Evolutionary conservation across 192 early-diverging fungal species (phyloP), one percentile per base, ranked within the genome.

Genomic region (Coemansia sp.): DNA sequence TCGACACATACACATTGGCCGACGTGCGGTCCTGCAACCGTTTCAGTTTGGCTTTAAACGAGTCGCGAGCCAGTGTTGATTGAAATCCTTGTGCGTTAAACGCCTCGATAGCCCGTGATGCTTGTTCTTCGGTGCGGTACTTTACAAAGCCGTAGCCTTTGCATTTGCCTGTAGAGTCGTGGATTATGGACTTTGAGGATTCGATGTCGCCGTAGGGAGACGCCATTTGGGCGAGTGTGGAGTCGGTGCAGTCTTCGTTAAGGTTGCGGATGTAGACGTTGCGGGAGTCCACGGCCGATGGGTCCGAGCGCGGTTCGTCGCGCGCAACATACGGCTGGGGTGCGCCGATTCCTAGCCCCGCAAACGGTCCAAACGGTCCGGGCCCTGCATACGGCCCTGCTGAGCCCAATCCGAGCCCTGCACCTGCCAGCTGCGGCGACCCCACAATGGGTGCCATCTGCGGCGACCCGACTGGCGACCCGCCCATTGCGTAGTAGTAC

Each of bases 61-160:
- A 89, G 63, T 91, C 89, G 65, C 82, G 85, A 1, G 93, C 93
- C 86, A 92, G 81, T 2, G 87, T 88, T n/a, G 86, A 88, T 59
- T 89, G 86, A 38, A 86, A 82, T 5, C 91, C 92, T 63, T 82
- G 60, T 5, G 70, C 69, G 22, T 78, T 85, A 20, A 95, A 77
- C 17, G 83, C 91, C 48, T 82, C 77, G 61, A 95, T 91, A 20
- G 92, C 92, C 11, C 58, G 23, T 22, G 80, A 62, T 0, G 90
- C 89, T 57, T 91, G 85, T 10, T 83, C 84, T 20, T 81, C 87
- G 2, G 83, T 87, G 44, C 88, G 84, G 76, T 89, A 95, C 85
- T 91, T 89, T 23, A 91, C 89, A 67, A 95, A 95, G 9, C 93
- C 93, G 74, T 90, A 95, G 4, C 92, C 92, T 72, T 93, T 93